Percentiles rank a stretch among this genome's conserved stretches.
These are phyloP conservation scores for Zarea fungicola DNA, from an alignment of 2,329 filamentous ascomycete genomes.

Conservation along the genomic window DNA sequence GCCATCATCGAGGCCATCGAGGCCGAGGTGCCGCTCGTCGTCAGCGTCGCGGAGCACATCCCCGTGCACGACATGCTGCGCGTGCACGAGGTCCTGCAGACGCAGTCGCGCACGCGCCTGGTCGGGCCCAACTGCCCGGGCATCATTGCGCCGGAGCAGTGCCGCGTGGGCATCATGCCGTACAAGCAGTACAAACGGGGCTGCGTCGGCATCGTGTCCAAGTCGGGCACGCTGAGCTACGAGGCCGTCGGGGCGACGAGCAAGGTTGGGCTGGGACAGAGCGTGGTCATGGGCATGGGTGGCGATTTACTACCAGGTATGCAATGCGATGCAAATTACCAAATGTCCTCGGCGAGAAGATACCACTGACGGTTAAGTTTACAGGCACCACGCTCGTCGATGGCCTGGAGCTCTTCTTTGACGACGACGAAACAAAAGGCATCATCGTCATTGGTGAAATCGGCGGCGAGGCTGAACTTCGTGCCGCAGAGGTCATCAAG, in stretches of 20 bases:
- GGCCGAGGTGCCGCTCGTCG: conserved; percentile 71
- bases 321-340: not conserved
- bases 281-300: conserved; percentile 71
- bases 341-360: too few relatives aligned
- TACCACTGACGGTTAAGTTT: not conserved
- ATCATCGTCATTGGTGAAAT: conserved; percentile 70
- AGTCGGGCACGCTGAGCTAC: conserved; percentile 75
- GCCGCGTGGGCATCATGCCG: conserved; percentile 41
- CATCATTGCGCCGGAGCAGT: conserved; percentile 70
- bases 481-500: conserved; percentile 65
- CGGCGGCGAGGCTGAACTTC: conserved; percentile 63
- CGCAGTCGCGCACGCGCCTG: conserved; percentile 65
- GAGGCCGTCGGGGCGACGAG: conserved; percentile 73
- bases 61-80: conserved; percentile 73
- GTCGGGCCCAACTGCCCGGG: conserved; percentile 79
- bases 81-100: conserved; percentile 62
- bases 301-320: conserved; percentile 66
- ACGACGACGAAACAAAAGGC: conserved; percentile 62
- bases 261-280: conserved; percentile 69
- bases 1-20: conserved; percentile 73
- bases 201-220: conserved; percentile 70
- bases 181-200: conserved; percentile 45
- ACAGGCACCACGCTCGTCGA: conserved; percentile 63
- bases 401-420: conserved; percentile 60
- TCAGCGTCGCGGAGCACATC: conserved; percentile 75